Evolutionary conservation across 176 grass and related monocot genomes (phyloP).

Genomic region (Alloteropsis semialata): DNA sequence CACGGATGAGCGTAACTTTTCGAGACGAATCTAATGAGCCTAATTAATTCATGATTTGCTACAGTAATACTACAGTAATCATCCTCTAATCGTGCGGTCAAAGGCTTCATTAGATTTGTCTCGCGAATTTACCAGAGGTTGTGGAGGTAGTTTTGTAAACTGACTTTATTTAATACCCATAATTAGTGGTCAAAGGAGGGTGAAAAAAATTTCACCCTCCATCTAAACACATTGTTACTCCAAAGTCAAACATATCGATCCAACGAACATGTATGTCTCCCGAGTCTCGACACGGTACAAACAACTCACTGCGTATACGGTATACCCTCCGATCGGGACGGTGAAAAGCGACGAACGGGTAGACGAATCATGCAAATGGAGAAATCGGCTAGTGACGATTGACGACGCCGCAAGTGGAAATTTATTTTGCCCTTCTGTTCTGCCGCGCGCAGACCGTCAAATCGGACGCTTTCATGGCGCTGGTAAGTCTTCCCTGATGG

Average conservation of each 20-base stretch:
- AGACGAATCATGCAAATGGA: conserved; percentile 19
- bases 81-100: no score
- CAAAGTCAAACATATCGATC: conserved; percentile 24
- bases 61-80: no score
- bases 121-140: no score
- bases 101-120: no score
- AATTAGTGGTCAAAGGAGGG: no score
- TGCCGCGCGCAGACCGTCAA: not conserved
- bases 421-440: not conserved
- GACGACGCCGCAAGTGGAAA: conserved; percentile 3
- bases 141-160: no score
- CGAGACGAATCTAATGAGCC: no score
- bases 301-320: not conserved
- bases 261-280: conserved; percentile 3
- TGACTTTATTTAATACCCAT: no score
- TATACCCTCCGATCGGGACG: not conserved
- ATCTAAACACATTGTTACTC: not conserved
- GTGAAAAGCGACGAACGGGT: not conserved
- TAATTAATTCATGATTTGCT: no score
- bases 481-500: not conserved
- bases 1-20: no score
- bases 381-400: not conserved
- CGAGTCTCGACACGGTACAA: not conserved
- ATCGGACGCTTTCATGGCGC: not conserved
- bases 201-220: no score